Conservation (phyloP, 495 filamentous ascomycete species). For the Clohesyomyces aquaticus region DNA sequence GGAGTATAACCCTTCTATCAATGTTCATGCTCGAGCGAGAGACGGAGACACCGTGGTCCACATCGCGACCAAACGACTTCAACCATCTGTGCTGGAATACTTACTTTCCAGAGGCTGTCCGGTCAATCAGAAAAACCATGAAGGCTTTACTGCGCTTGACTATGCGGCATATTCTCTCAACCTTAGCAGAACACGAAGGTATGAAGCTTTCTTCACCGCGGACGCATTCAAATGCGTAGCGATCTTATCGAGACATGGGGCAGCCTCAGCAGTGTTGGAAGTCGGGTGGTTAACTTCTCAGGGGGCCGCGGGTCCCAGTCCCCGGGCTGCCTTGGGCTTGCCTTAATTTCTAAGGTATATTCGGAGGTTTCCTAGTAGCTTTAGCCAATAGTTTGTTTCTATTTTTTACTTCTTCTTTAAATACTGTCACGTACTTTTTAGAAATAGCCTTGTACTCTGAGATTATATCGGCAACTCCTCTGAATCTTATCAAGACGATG, state of each 20-base stretch:
- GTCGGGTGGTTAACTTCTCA: no score
- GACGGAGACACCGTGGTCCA: neutral
- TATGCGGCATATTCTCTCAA: neutral
- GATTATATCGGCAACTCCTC: no score
- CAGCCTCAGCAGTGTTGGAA: neutral
- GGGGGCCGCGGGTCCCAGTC: no score
- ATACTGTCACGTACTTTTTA: no score
- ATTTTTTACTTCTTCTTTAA: no score
- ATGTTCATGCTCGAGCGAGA: neutral
- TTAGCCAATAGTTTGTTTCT: no score
- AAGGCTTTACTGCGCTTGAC: neutral
- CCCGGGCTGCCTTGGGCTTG: no score
- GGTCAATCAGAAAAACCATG: neutral
- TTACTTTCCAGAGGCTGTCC: neutral
- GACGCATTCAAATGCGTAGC: neutral
- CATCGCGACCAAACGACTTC: neutral
- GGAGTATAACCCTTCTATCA: neutral
- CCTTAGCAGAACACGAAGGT: neutral
- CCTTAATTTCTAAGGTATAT: no score
- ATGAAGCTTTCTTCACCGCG: neutral
- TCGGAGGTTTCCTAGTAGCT: no score
- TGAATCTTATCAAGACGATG: no score
- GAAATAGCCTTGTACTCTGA: no score
- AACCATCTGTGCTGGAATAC: neutral
- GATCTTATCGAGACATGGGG: neutral